Conservation (phyloP, 352 stramenopile genomes). For the Albugo laibachii region DNA sequence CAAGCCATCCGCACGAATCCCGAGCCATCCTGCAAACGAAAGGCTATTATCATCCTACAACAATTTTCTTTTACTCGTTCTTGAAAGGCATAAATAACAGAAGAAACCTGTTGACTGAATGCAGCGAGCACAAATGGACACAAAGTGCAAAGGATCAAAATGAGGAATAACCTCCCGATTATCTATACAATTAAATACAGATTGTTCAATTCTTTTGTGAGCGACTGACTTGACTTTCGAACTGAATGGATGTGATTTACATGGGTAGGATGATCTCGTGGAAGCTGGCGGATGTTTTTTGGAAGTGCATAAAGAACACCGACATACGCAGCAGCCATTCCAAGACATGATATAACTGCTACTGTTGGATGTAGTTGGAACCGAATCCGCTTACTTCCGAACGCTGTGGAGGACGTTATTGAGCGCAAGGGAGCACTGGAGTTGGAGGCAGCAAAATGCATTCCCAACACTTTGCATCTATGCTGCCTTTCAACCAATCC, state of each 20-base stretch:
- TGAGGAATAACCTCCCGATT: conserved; percentile 69
- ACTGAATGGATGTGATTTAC: conserved; percentile 12
- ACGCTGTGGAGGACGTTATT: too few species aligned
- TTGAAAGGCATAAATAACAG: background rate
- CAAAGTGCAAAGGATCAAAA: conserved; percentile 69
- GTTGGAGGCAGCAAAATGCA: too few species aligned
- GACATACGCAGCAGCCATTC: conserved; percentile 68
- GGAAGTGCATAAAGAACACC: conserved; percentile 74
- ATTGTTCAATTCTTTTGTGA: background rate
- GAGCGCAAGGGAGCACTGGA: too few species aligned
- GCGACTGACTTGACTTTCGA: too few species aligned
- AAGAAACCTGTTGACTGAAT: conserved; percentile 39
- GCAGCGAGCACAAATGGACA: conserved; percentile 63
- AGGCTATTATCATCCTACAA: conserved; percentile 48
- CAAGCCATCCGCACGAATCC: conserved; percentile 47
- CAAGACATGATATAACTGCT: conserved; percentile 53
- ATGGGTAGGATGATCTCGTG: conserved; percentile 68
- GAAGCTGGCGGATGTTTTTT: conserved; percentile 40
- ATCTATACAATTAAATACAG: conserved; percentile 39
- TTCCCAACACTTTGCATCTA: too few species aligned
- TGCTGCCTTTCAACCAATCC: too few species aligned
- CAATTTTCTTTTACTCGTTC: background rate
- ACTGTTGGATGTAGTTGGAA: background rate
- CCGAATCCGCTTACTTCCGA: background rate
- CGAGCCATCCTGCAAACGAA: conserved; percentile 68